A percentile compares a stretch with the other conserved stretches of the same genome.
Evolutionary conservation across 139 green algal genomes (phyloP).

Genomic region (Mesotaenium endlicherianum): DNA sequence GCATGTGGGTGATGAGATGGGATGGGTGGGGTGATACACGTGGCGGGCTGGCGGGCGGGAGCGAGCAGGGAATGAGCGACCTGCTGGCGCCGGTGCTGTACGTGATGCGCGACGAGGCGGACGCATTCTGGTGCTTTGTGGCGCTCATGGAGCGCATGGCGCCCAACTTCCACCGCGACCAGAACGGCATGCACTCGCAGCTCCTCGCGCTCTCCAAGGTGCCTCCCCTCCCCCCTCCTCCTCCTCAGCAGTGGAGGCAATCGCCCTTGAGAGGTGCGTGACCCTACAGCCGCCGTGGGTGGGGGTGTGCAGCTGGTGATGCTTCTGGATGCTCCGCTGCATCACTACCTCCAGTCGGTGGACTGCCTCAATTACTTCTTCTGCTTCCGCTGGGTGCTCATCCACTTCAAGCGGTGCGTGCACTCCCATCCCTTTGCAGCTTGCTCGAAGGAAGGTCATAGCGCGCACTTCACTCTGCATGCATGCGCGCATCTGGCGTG

Average conservation of each 20-base stretch:
- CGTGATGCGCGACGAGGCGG: constrained; percentile 57
- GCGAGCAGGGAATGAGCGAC: constrained; percentile 80
- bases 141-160: constrained; percentile 79
- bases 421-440: too few species aligned
- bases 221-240: not conserved
- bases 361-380: constrained; percentile 86
- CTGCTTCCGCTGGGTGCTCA: constrained; percentile 87
- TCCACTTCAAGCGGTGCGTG: constrained; percentile 79
- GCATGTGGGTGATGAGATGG: too few species aligned
- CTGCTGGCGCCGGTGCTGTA: constrained; percentile 73
- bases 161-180: constrained; percentile 74
- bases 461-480: too few species aligned
- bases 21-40: too few species aligned
- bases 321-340: constrained; percentile 78
- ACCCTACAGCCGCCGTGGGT: not conserved
- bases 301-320: constrained; percentile 61
- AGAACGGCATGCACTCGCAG: constrained; percentile 79
- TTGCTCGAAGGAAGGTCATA: too few species aligned
- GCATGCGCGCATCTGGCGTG: too few species aligned
- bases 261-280: too few species aligned
- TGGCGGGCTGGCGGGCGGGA: too few species aligned
- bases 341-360: constrained; percentile 64
- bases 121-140: constrained; percentile 77
- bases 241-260: too few species aligned
- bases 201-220: constrained; percentile 66